A percentile compares a stretch with the other conserved stretches of the same genome.
Conservation (phyloP, 768 basidiomycete species). For the Basidioascus undulatus region DNA sequence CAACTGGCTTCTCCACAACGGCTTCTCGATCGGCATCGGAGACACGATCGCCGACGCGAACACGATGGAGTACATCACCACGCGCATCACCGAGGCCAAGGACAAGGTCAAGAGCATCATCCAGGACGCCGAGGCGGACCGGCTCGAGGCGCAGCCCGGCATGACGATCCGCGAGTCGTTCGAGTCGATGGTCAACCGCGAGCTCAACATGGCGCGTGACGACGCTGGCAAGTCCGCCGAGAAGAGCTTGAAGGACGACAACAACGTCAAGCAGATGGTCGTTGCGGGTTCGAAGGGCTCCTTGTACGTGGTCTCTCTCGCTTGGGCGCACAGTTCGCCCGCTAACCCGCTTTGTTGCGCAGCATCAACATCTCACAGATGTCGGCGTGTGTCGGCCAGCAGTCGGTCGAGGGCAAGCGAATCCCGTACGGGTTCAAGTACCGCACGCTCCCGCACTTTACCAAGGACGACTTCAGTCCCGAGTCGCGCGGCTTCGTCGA, state of each 20-base stretch:
- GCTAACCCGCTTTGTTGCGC: no score
- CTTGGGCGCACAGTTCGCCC: no score
- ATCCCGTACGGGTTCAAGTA: slow-evolving; percentile 97
- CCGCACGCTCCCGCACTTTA: slow-evolving; percentile 87
- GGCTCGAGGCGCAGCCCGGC: slow-evolving; percentile 70
- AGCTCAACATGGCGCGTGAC: slow-evolving; percentile 87
- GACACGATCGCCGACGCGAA: slow-evolving; percentile 82
- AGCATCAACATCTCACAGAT: slow-evolving; percentile 99
- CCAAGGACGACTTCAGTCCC: slow-evolving; percentile 94
- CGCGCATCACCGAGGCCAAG: slow-evolving; percentile 62
- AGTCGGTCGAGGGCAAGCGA: slow-evolving; percentile 90
- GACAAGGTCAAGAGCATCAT: slow-evolving; percentile 52
- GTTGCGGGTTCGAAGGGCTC: slow-evolving; percentile 96
- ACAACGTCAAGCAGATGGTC: slow-evolving; percentile 99
- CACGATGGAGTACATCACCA: slow-evolving; percentile 68
- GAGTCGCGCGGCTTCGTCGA: slow-evolving; percentile 97
- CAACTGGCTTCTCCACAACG: slow-evolving; percentile 96
- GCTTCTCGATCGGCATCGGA: slow-evolving; percentile 96
- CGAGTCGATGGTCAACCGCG: slow-evolving; percentile 71
- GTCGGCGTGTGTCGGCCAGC: slow-evolving; percentile 97
- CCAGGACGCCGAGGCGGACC: slow-evolving; percentile 58
- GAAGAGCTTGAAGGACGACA: slow-evolving; percentile 90
- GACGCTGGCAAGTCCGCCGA: slow-evolving; percentile 89
- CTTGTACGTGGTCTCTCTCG: slow-evolving; percentile 4
- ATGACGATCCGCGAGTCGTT: slow-evolving; percentile 99